Base-by-base conservation (phyloP, 169 alveolate species). In the Babesia caballi region DNA sequence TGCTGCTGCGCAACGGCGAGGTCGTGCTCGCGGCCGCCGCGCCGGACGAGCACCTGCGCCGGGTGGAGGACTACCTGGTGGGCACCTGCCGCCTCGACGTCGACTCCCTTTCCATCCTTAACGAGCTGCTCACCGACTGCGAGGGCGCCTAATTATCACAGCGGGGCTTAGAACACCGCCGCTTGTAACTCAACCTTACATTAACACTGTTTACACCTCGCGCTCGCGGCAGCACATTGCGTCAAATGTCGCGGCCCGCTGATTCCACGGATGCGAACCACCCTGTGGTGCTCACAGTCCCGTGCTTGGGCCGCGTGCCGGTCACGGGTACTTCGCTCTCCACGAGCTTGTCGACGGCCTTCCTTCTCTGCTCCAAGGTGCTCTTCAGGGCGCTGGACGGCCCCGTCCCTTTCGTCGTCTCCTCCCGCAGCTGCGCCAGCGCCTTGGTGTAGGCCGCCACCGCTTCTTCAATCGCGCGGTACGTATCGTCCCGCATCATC, bases 71-170 rank as follows among this genome's bases (percentile, higher is more conserved):
- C 5, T 32, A 14, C 50, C 36, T 63, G 19, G 50, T 47, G 19
- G 25, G 46, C n/a, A 21, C 30, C 30, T 63, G 58, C 49, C 44
- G 12, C 40, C 21, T 63, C 61, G 61, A 63, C 33, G 49, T 47
- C 23, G 73, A 63, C 38, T 63, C 73, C 2, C 44, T 63, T 14
- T 19, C 59, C 1, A 14, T 63, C 28, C 32, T 63, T 14, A 46
- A 44, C 25, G 73, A 63, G 42, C 46, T 63, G 23, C 36, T 63
- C 21, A 63, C 73, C 14, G 73, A 63, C 4, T 32, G 73, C 33
- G 73, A 63, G 19, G 44, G 38, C 44, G 9, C 58, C 19, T 9
- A 35, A 38, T 11, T 38, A 5, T 38, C 44, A 38, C 15, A 38
- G 40, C 40, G 4, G 40, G 2, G 44, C 44, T 5, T 38, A 11